Evolutionary conservation across 331 rosid genomes (phyloP).

Genomic region (Ulmus americana): DNA sequence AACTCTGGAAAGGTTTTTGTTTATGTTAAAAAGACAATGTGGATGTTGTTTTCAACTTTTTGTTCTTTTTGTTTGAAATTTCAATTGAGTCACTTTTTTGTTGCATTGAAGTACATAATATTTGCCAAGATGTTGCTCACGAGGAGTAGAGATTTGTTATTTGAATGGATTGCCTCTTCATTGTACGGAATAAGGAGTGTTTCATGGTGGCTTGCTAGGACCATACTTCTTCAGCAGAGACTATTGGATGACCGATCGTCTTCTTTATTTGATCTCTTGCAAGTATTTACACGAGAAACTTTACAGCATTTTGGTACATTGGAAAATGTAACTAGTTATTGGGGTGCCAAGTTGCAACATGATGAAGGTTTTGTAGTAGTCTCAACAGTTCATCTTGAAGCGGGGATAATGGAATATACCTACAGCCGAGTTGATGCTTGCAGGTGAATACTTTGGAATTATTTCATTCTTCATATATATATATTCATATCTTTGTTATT

Average conservation of each 20-base stretch:
- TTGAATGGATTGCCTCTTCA: slow-evolving; percentile 32
- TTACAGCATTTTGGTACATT: slow-evolving; percentile 44
- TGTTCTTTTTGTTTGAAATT: not conserved
- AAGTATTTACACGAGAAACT: slow-evolving; percentile 46
- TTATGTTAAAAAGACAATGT: not conserved
- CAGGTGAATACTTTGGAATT: slow-evolving; percentile 39
- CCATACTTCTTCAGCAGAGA: slow-evolving; percentile 69
- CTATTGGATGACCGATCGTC: slow-evolving; percentile 78
- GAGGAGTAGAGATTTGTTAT: slow-evolving; percentile 53
- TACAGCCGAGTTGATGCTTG: slow-evolving; percentile 88
- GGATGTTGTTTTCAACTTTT: not conserved
- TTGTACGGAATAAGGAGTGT: slow-evolving; percentile 46
- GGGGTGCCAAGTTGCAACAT: slow-evolving; percentile 41
- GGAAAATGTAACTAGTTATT: slow-evolving; percentile 52
- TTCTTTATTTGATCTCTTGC: slow-evolving; percentile 67
- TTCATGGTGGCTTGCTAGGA: slow-evolving; percentile 83
- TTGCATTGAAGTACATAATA: slow-evolving; percentile 61
- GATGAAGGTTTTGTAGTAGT: slow-evolving; percentile 51
- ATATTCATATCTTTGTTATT: not conserved
- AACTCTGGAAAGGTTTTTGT: not conserved
- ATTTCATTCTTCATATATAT: not conserved
- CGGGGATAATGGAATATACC: slow-evolving; percentile 70
- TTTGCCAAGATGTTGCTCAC: slow-evolving; percentile 73
- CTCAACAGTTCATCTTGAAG: slow-evolving; percentile 69
- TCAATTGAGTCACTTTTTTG: not conserved